phyloP scores from a whole-genome alignment of 1,284 basidiomycete species.

The Cryptococcus amylolentus region DNA sequence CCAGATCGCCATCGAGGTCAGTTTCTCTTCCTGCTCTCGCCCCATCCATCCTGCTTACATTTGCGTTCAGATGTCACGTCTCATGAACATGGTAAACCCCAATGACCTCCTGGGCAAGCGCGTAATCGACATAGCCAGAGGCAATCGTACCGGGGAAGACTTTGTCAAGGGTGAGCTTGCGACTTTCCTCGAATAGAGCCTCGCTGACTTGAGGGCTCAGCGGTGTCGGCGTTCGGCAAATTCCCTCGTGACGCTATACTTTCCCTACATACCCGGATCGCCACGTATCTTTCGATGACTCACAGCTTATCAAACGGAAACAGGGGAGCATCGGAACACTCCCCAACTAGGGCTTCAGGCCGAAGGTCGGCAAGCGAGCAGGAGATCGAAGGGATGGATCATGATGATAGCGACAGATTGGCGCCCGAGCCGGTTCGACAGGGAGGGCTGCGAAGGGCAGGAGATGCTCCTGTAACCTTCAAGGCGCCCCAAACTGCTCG shows the following conservation, averaged over 20 bases:
- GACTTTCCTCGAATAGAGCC: not conserved
- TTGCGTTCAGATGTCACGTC: constrained; percentile 63
- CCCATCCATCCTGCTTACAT: not conserved
- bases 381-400: constrained; percentile 60
- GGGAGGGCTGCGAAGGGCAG: constrained; percentile 69
- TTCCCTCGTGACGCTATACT: constrained; percentile 65
- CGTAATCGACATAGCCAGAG: constrained; percentile 74
- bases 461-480: constrained; percentile 53
- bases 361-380: constrained; percentile 9
- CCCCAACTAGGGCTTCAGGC: constrained; percentile 30
- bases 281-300: constrained; percentile 61
- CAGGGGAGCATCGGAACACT: constrained; percentile 25
- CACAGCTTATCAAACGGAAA: constrained; percentile 11
- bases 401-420: constrained; percentile 74
- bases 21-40: constrained; percentile 3
- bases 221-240: constrained; percentile 78
- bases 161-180: constrained; percentile 59
- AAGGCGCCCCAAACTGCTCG: constrained; percentile 65
- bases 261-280: constrained; percentile 58
- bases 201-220: constrained; percentile 44
- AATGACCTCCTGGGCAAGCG: constrained; percentile 75
- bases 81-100: constrained; percentile 72
- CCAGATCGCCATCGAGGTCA: constrained; percentile 63
- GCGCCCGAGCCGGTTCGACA: constrained; percentile 70
- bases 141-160: constrained; percentile 58